Conservation (phyloP, 139 green algal genomes). For the Desmodesmus armatus region DNA sequence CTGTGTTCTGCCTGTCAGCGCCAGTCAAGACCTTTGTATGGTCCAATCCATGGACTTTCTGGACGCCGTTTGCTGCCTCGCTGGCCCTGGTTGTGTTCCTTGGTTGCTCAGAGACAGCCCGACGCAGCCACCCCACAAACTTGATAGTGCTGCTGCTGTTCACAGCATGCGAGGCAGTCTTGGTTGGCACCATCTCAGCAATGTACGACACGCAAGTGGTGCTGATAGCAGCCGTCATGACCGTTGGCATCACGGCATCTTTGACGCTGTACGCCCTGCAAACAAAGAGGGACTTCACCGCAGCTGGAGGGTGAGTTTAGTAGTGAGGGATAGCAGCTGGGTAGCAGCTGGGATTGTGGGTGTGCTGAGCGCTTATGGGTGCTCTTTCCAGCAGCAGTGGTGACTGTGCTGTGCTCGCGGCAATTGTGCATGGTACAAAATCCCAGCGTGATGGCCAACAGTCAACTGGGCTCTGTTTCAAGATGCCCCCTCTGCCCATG, state of each 20-base stretch:
- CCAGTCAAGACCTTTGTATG: not conserved
- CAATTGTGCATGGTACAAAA: too few relatives aligned
- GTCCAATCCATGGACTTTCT: slow-evolving; percentile 35
- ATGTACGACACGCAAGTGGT: slow-evolving; percentile 41
- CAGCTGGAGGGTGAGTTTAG: slow-evolving; percentile 32
- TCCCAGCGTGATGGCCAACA: too few relatives aligned
- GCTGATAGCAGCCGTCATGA: slow-evolving; percentile 28
- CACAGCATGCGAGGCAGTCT: slow-evolving; percentile 49
- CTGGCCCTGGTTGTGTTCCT: slow-evolving; percentile 15
- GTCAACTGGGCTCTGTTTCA: too few relatives aligned
- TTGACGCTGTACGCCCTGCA: slow-evolving; percentile 34
- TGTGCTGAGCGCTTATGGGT: slow-evolving; percentile 16
- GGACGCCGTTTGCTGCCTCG: slow-evolving; percentile 11
- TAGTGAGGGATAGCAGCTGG: not conserved
- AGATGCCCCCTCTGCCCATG: too few relatives aligned
- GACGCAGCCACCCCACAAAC: slow-evolving; percentile 48
- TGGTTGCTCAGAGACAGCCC: slow-evolving; percentile 19
- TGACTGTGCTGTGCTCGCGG: too few relatives aligned
- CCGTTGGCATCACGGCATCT: slow-evolving; percentile 20
- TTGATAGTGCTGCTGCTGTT: slow-evolving; percentile 49
- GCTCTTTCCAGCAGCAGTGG: too few relatives aligned
- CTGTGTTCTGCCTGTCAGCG: slow-evolving; percentile 35
- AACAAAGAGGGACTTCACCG: slow-evolving; percentile 47
- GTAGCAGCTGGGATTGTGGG: not conserved
- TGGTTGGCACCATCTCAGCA: slow-evolving; percentile 42